Evolutionary conservation across 306 rosid genomes (phyloP), one percentile per base, ranked within the genome.

Genomic region (Pachyrhizus erosus): DNA sequence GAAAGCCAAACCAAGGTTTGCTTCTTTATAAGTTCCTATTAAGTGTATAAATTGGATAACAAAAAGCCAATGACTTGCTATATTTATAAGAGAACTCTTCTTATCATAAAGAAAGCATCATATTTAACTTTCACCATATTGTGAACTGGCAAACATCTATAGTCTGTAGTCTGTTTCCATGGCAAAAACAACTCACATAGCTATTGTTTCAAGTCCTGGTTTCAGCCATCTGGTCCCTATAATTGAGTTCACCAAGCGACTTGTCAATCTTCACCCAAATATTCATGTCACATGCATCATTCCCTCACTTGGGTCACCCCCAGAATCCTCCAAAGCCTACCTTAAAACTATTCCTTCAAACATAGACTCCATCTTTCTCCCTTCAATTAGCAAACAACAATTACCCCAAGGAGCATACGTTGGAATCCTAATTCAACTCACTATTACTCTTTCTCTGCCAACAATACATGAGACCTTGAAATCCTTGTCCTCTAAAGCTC

Each of bases 241-340:
- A 29, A 4, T 75, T 5, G 91, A 88, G 31, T 82, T 88, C 71
- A n/a, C 70, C 2, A 89, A 86, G 42, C 9, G 81, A 24, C 78
- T 89, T 9, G 2, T 86, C 18, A 31, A 52, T 0, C 76, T 29
- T 1, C 83, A 82, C 54, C 89, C 78, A 7, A 68, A 82, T 45
- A 79, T 86, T 17, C 88, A 72, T 12, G 54, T 88, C 62, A 81
- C 85, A 0, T 88, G 89, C 87, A 86, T 89, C 74, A 18, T 89
- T 71, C 85, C 91, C 73, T 65, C 83, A 49, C 78, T 79, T 71
- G 85, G 80, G 1, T 72, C 87, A 40, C 76, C 20, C 21, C 67
- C 84, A 15, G 27, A 69, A 27, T 61, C 88, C 54, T 70, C 83
- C 33, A 84, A 67, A 71, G 48, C 83, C 24, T 82, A 86, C 64